Evolutionary conservation across 1,139 yeast genomes (phyloP), one percentile per base, ranked within the genome.

Genomic region (Citeromyces hawaiiensis): DNA sequence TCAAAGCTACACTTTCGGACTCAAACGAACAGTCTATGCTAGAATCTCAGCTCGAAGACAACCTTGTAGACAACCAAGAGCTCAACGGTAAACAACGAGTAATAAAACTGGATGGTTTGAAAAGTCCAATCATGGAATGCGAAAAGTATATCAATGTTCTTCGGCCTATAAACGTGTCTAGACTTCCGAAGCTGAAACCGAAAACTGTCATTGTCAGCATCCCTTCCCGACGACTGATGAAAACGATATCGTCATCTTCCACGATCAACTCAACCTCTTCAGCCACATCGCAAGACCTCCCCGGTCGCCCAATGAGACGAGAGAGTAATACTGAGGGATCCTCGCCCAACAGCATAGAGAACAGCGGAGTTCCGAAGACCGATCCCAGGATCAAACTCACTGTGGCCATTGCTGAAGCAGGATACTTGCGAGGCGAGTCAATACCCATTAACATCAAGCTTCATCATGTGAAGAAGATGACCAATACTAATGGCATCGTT

Each of bases 351-450:
- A 15, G 25, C 10, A 21, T 35, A 9, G 37, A 35, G 10, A 27
- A 19, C 10, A 15, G 14, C 15, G 29, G 23, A 14, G 31, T 25
- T n/a, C 14, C 25, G 11, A 43, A 40, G 7, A 43, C 44, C 15
- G 43, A 42, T 25, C 48, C 52, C 9, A 45, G 43, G 9, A 76
- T 79, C 17, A 70, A 65, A 43, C 69, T 83, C 10, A 57, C 72
- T 3, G 70, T 83, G 32, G 73, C 72, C 30, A 57, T 80, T 2
- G 76, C 87, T 1, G 70, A 71, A 39, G 63, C 81, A 35, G 96
- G 96, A 0, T 86, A 69, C 51, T 60, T 83, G 2, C 65, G 87
- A 34, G 95, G 95, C 18, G 96, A 87, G 53, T 55, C 68, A 2
- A 74, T 86, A 0, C 93, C 94, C 1, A 70, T 87, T 13, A 77